These are phyloP conservation scores for Filobasidium uniguttulatum DNA, from an alignment of 1,284 basidiomycete species.

Conservation along the genomic window DNA sequence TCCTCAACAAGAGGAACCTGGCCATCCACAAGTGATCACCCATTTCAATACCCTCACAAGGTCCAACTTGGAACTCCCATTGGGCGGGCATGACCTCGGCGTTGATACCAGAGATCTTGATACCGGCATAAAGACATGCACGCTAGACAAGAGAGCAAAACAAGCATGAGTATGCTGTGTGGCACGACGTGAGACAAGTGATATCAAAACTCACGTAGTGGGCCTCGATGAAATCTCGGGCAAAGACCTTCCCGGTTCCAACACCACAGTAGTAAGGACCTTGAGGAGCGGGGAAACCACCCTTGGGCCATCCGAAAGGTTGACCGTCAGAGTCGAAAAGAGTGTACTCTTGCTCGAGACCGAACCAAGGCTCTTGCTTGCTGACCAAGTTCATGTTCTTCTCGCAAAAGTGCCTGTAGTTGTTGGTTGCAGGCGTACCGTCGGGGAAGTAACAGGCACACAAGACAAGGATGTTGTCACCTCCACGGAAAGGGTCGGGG, in stretches of 20 bases:
- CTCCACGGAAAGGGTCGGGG: constrained; percentile 98
- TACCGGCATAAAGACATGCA: constrained; percentile 82
- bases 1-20: constrained; percentile 78
- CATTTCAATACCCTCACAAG: constrained; percentile 94
- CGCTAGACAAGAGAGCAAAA: constrained; percentile 15
- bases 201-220: constrained; percentile 68
- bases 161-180: constrained; percentile 2
- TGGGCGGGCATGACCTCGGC: constrained; percentile 99
- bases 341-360: constrained; percentile 98
- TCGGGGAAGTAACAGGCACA: constrained; percentile 98
- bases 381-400: constrained; percentile 87
- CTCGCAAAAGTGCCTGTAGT: constrained; percentile 78
- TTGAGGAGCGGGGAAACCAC: constrained; percentile 98
- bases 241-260: constrained; percentile 91
- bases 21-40: constrained; percentile 98
- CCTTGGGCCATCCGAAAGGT: constrained; percentile 94
- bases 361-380: constrained; percentile 73
- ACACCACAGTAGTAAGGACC: constrained; percentile 99
- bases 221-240: constrained; percentile 96
- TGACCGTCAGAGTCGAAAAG: constrained; percentile 85
- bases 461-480: constrained; percentile 92
- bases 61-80: constrained; percentile 99
- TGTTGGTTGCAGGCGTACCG: constrained; percentile 94
- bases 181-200: no score
- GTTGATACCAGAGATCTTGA: constrained; percentile 99